These are phyloP conservation scores for Tulasnella sp. DNA, from an alignment of 768 basidiomycete genomes.

Conservation along the genomic window DNA sequence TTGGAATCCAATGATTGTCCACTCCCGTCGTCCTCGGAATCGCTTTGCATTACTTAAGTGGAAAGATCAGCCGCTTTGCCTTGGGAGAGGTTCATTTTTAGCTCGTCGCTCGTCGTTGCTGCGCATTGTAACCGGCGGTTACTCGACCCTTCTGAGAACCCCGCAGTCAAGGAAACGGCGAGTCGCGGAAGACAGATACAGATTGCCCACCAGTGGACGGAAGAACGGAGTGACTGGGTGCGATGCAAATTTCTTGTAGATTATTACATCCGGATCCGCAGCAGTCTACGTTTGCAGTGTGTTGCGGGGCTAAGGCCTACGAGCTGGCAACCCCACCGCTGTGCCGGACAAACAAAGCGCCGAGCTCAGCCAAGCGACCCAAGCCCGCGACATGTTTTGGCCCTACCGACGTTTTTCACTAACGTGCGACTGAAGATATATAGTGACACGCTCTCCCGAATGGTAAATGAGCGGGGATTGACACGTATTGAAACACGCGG, in stretches of 20 bases:
- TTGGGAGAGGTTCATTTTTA: background rate
- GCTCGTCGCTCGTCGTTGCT: background rate
- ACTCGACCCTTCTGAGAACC: constrained; percentile 7
- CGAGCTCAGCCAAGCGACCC: background rate
- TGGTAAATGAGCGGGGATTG: background rate
- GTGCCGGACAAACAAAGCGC: background rate
- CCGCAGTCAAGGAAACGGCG: background rate
- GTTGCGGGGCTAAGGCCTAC: background rate
- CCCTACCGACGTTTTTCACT: background rate
- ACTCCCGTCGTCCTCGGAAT: too few relatives aligned
- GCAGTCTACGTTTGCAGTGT: background rate
- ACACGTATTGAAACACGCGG: background rate
- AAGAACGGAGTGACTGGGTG: background rate
- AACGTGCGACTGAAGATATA: background rate
- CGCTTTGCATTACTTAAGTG: background rate
- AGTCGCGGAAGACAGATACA: background rate
- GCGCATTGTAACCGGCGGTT: constrained; percentile 5
- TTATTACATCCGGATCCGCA: background rate
- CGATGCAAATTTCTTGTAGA: background rate
- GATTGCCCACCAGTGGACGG: background rate
- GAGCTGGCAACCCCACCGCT: background rate
- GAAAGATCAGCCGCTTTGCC: background rate
- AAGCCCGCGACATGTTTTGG: background rate
- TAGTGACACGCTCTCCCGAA: background rate
- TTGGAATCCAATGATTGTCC: too few relatives aligned